Evolutionary conservation across 2,329 filamentous ascomycete species (phyloP), one percentile per base, ranked within the genome.

Genomic region (Epichloe baconii): DNA sequence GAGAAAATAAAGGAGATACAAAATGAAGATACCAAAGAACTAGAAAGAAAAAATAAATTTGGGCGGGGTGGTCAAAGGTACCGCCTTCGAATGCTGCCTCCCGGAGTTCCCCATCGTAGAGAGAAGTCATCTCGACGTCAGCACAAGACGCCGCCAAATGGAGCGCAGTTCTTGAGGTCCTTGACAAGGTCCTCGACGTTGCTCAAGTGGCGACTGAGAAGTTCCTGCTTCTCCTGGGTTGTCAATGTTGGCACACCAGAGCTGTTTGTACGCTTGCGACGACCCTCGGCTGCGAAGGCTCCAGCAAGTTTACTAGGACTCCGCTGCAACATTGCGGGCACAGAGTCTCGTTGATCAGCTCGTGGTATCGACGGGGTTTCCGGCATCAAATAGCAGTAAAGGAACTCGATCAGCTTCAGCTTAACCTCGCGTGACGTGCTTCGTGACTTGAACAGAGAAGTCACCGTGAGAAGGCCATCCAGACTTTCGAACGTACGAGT

Each of bases 301-400:
- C 76, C 76, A 3, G 74, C 75, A 14, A 85, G 70, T 68, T 86
- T 87, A 66, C 79, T 85, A 1, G 83, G 82, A 62, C 80, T 85
- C 54, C 81, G 76, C 66, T 84, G 80, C 54, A 82, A 67, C 61
- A 82, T 73, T 23, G 68, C 71, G 7, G 76, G 71, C 8, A 75
- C 62, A 2, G 72, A 73, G 53, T 68, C 67, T 47, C 67, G 68
- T 48, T 66, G 65, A 19, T 67, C 70, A 54, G 75, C 71, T 55
- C 69, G 69, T 5, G 78, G 76, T 55, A 77, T 76, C 19, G 76
- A 71, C 44, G 77, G 82, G 0, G 79, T 80, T 70, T 98, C 93
- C 48, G 91, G 90, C 85, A 97, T 95, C 59, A 98, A 83, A 68
- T 97, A 98, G 69, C 97, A 97, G 74, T 97, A 97, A 48, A 98